A percentile compares a stretch with the other conserved stretches of the same genome.
These are phyloP conservation scores for Dionaea muscipula DNA, from an alignment of 179 eudicot genomes.

Conservation along the genomic window DNA sequence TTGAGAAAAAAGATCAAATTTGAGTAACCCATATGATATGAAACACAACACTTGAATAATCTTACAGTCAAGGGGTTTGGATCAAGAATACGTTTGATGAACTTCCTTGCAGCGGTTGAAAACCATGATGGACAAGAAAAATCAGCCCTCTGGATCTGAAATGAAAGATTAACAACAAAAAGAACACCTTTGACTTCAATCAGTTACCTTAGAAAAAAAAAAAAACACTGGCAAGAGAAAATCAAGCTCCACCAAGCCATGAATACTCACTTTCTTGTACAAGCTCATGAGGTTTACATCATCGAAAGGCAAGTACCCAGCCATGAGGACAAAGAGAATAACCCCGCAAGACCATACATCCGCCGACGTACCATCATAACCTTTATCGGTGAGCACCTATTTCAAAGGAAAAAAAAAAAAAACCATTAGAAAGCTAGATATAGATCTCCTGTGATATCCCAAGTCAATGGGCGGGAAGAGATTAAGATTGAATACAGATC, in stretches of 20 bases:
- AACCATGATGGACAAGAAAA: constrained; percentile 45
- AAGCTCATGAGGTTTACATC: constrained; percentile 49
- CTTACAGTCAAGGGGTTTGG: constrained; percentile 59
- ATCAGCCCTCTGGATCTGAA: constrained; percentile 53
- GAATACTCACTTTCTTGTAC: constrained; percentile 51
- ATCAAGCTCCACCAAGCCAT: neutral
- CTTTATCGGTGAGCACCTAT: constrained; percentile 78
- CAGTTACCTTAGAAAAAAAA: neutral
- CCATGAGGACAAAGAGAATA: constrained; percentile 79
- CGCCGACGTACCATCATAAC: constrained; percentile 72
- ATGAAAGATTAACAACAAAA: constrained; percentile 8
- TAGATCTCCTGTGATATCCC: neutral
- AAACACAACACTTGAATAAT: constrained; percentile 7
- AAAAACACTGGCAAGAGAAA: neutral
- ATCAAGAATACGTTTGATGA: constrained; percentile 51
- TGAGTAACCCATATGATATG: too few relatives aligned
- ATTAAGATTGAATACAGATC: too few relatives aligned
- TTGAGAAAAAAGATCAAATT: too few relatives aligned
- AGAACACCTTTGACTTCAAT: neutral
- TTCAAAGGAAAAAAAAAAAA: too few relatives aligned
- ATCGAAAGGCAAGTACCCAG: constrained; percentile 83
- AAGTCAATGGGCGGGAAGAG: too few relatives aligned
- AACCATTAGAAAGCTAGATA: too few relatives aligned
- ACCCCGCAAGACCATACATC: constrained; percentile 92
- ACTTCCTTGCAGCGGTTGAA: constrained; percentile 39